Evolutionary conservation across 306 rosid species (phyloP).

Genomic region (Vigna hirtella): DNA sequence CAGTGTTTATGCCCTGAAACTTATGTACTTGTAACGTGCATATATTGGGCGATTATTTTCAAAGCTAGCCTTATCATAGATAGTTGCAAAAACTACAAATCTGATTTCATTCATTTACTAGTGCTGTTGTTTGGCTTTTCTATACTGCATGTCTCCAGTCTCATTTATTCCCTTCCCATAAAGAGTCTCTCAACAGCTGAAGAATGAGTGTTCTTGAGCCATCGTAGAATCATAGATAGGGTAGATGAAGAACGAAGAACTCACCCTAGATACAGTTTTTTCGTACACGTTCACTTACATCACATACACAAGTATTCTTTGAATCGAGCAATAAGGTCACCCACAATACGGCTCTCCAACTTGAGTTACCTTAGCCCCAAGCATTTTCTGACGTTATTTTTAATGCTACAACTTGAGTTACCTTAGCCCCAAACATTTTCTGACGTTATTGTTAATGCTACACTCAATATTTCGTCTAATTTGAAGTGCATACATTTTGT

Average conservation of each 20-base stretch:
- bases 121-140: constrained; percentile 9
- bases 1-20: constrained; percentile 8
- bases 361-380: too few species aligned
- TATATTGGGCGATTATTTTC: constrained; percentile 18
- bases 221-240: too few species aligned
- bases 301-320: too few species aligned
- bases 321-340: too few species aligned
- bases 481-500: constrained; percentile 14
- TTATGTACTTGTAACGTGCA: background rate
- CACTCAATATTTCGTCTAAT: constrained; percentile 23
- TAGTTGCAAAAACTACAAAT: constrained; percentile 4
- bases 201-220: too few species aligned
- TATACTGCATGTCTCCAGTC: background rate
- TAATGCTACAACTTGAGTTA: too few species aligned
- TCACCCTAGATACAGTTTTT: too few species aligned
- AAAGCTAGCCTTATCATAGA: constrained; percentile 3
- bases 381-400: background rate
- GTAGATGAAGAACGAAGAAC: too few species aligned
- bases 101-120: constrained; percentile 9
- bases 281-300: too few species aligned
- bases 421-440: background rate
- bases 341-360: too few species aligned
- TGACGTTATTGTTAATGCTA: constrained; percentile 10
- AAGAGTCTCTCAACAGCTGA: too few species aligned
- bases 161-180: constrained; percentile 20